A percentile compares a stretch with the other conserved stretches of the same genome.
Conservation (phyloP, 208 protist species). For the Trypanosoma conorhini region DNA sequence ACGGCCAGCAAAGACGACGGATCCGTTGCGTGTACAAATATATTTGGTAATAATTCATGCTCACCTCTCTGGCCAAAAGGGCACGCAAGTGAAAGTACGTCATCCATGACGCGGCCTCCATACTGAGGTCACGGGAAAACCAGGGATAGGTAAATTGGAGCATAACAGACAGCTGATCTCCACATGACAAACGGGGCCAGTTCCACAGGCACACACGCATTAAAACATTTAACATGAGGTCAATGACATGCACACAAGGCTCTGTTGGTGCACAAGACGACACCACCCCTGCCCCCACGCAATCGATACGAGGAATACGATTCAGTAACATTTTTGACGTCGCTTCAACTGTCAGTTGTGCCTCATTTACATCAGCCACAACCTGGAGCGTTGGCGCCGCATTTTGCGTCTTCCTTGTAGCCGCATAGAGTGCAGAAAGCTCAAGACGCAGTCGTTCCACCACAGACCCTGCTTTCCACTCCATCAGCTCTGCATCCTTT, state of each 20-base stretch:
- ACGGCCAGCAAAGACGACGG: conserved; percentile 51
- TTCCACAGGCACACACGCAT: conserved; percentile 25
- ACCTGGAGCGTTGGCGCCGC: neutral
- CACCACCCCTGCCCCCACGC: neutral
- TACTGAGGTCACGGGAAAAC: conserved; percentile 19
- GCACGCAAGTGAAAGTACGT: conserved; percentile 18
- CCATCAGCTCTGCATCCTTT: conserved; percentile 31
- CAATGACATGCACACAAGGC: conserved; percentile 24
- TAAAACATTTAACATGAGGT: conserved; percentile 28
- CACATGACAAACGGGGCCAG: conserved; percentile 20
- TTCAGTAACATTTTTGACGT: conserved; percentile 9
- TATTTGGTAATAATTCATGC: conserved; percentile 14
- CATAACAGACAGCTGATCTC: conserved; percentile 17
- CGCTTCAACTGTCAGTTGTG: neutral
- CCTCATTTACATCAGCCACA: neutral
- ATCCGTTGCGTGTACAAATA: conserved; percentile 38
- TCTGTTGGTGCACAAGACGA: neutral
- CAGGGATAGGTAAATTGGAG: conserved; percentile 19
- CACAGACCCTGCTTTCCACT: neutral
- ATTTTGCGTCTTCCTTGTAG: neutral
- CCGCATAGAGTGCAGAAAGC: neutral
- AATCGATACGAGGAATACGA: conserved; percentile 22
- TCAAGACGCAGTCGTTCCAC: conserved; percentile 2
- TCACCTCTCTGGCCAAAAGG: neutral
- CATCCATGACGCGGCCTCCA: conserved; percentile 19